These are phyloP conservation scores for Kalanchoe fedtschenkoi DNA, from an alignment of 164 flowering plant species.

Conservation along the genomic window DNA sequence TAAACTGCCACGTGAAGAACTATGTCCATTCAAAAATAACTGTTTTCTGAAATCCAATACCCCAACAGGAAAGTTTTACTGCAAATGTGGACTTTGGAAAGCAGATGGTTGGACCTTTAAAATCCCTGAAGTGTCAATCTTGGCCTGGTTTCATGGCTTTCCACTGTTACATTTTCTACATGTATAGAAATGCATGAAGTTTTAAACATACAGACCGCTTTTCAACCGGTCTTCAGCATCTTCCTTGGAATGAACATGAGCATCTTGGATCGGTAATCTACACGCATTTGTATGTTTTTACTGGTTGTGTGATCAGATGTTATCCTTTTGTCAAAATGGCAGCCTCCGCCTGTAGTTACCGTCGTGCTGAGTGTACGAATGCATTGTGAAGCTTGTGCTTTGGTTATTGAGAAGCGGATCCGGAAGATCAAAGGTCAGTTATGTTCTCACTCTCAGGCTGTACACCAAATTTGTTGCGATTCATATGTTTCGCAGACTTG, in stretches of 20 bases:
- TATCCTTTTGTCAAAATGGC: conserved; percentile 9
- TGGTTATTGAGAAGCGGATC: conserved; percentile 46
- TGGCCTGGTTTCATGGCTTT: not conserved
- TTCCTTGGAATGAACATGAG: not conserved
- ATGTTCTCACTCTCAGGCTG: too few relatives aligned
- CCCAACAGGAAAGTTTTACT: not conserved
- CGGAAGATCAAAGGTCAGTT: conserved; percentile 55
- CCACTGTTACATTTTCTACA: not conserved
- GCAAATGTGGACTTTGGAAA: not conserved
- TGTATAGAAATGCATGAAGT: not conserved
- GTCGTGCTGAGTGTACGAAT: conserved; percentile 50
- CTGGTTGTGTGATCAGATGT: not conserved
- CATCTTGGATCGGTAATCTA: not conserved
- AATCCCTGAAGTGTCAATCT: too few relatives aligned
- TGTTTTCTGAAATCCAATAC: not conserved
- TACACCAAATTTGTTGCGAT: too few relatives aligned
- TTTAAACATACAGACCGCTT: not conserved
- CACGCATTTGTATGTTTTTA: not conserved
- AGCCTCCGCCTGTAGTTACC: conserved; percentile 55
- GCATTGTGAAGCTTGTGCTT: conserved; percentile 94
- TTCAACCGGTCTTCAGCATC: too few relatives aligned
- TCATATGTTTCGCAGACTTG: not conserved
- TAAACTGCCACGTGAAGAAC: too few relatives aligned
- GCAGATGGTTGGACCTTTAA: too few relatives aligned
- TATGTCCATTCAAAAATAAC: too few relatives aligned